These are phyloP conservation scores for Cylindrodendrum hubeiense DNA, from an alignment of 2,329 filamentous ascomycete species.

Conservation along the genomic window DNA sequence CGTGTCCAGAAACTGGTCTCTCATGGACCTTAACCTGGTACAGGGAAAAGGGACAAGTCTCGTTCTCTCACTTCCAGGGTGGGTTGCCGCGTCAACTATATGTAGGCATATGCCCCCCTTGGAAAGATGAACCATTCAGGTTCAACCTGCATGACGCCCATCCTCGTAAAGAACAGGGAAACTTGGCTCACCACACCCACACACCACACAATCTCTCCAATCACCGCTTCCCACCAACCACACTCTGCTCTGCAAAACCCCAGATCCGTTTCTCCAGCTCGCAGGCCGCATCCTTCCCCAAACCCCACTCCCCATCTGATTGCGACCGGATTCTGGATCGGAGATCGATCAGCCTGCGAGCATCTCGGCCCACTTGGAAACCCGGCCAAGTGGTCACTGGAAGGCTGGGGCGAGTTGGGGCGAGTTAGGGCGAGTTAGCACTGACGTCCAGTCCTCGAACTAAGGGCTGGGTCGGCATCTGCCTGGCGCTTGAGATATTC, in stretches of 20 bases:
- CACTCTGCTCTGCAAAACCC: neutral
- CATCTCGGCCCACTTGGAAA: neutral
- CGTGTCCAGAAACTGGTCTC: neutral
- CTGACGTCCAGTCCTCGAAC: neutral
- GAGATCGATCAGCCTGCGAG: too few relatives aligned
- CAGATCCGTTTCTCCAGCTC: neutral
- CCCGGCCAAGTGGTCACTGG: neutral
- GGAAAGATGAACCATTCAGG: neutral
- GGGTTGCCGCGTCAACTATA: neutral
- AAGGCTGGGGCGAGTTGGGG: too few relatives aligned
- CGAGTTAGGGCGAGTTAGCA: neutral
- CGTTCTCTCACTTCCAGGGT: neutral
- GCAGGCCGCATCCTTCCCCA: neutral
- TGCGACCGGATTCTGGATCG: too few relatives aligned
- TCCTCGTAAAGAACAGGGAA: neutral
- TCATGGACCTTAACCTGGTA: neutral
- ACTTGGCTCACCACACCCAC: neutral
- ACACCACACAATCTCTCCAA: neutral
- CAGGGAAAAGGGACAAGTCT: neutral
- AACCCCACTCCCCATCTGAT: neutral
- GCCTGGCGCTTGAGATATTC: neutral
- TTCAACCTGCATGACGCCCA: neutral
- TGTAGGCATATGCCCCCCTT: neutral
- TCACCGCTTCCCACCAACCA: neutral
- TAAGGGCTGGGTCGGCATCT: neutral